A percentile compares a stretch with the other conserved stretches of the same genome.
These are phyloP conservation scores for Neonectria neomacrospora DNA, from an alignment of 2,329 filamentous ascomycete species.

Conservation along the genomic window DNA sequence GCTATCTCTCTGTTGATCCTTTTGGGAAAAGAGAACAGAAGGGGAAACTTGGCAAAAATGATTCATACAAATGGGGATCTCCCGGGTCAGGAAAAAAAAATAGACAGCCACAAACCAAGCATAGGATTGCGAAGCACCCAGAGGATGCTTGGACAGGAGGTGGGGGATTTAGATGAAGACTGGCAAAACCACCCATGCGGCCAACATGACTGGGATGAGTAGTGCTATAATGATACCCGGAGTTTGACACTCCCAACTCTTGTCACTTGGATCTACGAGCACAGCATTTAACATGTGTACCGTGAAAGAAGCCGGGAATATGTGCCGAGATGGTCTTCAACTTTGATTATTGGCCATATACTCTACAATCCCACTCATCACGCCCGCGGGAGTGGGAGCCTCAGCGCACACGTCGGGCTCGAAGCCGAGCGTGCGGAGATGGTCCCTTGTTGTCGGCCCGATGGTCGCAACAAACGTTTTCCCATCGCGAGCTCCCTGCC, in stretches of 20 bases:
- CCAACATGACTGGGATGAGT: conserved; percentile 23
- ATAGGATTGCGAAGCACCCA: background rate
- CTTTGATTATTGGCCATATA: conserved; percentile 37
- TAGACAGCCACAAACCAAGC: background rate
- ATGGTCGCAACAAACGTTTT: conserved; percentile 83
- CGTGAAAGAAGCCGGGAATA: background rate
- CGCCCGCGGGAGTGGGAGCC: conserved; percentile 83
- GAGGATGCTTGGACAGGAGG: background rate
- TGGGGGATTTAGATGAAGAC: background rate
- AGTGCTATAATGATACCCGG: conserved; percentile 45
- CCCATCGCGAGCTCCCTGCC: conserved; percentile 45
- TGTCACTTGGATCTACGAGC: conserved; percentile 7
- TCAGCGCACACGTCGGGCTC: conserved; percentile 83
- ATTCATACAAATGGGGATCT: background rate
- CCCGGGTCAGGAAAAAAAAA: background rate
- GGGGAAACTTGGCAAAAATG: background rate
- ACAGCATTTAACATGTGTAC: background rate
- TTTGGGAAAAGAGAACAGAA: background rate
- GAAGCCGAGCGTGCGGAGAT: conserved; percentile 74
- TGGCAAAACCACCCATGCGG: background rate
- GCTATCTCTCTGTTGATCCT: background rate
- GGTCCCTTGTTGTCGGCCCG: conserved; percentile 88
- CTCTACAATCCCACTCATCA: conserved; percentile 73
- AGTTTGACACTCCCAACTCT: conserved; percentile 41
- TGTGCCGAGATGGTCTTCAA: conserved; percentile 26